Conservation (phyloP, 805 yeast species). For the Ogataea nakhonphanomensis region DNA sequence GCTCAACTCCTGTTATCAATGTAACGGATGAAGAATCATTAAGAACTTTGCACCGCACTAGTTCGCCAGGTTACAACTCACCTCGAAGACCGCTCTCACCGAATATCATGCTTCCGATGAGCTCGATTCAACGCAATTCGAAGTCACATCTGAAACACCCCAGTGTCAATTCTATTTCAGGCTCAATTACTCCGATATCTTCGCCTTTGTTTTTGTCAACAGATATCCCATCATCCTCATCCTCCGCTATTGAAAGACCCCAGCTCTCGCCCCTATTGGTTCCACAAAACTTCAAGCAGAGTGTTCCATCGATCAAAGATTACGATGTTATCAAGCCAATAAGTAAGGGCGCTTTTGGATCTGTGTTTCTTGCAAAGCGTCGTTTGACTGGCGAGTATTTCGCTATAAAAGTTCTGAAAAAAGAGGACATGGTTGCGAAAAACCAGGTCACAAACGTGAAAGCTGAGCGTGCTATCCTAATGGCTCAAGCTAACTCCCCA, state of each 20-base stretch:
- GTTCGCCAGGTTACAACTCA: constrained; percentile 34
- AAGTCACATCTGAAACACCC: constrained; percentile 18
- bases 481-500: constrained; percentile 91
- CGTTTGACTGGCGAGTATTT: constrained; percentile 89
- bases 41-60: constrained; percentile 8
- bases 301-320: constrained; percentile 73
- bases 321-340: constrained; percentile 90
- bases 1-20: constrained; percentile 28
- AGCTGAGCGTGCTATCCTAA: constrained; percentile 96
- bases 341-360: constrained; percentile 96
- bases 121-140: constrained; percentile 58
- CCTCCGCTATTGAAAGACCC: constrained; percentile 40
- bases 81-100: constrained; percentile 61
- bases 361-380: constrained; percentile 82
- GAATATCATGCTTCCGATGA: constrained; percentile 49
- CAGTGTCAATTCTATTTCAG: constrained; percentile 17
- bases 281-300: constrained; percentile 55
- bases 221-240: constrained; percentile 33
- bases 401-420: constrained; percentile 88
- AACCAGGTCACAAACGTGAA: constrained; percentile 94
- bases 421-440: constrained; percentile 94
- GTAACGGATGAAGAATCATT: constrained; percentile 21
- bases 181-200: constrained; percentile 44
- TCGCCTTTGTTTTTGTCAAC: constrained; percentile 55
- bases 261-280: constrained; percentile 80